These are phyloP conservation scores for Psidium guajava DNA, from an alignment of 345 rosid species.

Conservation along the genomic window DNA sequence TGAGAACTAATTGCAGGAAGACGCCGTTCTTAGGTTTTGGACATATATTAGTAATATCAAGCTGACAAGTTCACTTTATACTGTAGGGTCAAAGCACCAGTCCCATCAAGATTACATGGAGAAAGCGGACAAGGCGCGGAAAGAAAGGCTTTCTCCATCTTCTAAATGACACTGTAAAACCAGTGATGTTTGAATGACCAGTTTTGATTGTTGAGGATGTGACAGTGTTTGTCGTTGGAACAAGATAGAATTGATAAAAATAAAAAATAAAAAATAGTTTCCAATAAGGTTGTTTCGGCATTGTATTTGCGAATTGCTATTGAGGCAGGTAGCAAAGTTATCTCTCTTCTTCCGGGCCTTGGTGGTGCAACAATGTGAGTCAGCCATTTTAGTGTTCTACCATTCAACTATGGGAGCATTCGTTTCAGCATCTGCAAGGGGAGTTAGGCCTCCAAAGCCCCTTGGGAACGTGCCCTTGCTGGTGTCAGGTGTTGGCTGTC, in stretches of 20 bases:
- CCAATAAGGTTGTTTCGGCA: not conserved
- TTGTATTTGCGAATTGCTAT: not conserved
- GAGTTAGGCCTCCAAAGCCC: too few relatives aligned
- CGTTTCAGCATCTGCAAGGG: too few relatives aligned
- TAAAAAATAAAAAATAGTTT: not conserved
- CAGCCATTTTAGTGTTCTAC: not conserved
- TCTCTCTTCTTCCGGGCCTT: not conserved
- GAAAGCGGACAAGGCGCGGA: slow-evolving; percentile 80
- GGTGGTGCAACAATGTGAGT: not conserved
- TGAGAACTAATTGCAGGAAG: not conserved
- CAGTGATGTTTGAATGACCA: not conserved
- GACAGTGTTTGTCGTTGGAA: not conserved
- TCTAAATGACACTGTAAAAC: slow-evolving; percentile 17
- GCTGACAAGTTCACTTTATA: not conserved
- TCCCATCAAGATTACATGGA: slow-evolving; percentile 99
- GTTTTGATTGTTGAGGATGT: not conserved
- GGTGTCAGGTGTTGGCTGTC: not conserved
- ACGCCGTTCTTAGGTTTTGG: not conserved
- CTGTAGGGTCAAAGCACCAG: slow-evolving; percentile 66
- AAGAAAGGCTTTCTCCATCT: slow-evolving; percentile 54
- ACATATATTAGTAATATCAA: not conserved
- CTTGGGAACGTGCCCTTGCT: not conserved
- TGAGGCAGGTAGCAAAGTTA: not conserved
- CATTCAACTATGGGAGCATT: not conserved
- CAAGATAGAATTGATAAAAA: not conserved